phyloP scores from a whole-genome alignment of 495 filamentous ascomycete genomes.

The Talaromyces proteolyticus region DNA sequence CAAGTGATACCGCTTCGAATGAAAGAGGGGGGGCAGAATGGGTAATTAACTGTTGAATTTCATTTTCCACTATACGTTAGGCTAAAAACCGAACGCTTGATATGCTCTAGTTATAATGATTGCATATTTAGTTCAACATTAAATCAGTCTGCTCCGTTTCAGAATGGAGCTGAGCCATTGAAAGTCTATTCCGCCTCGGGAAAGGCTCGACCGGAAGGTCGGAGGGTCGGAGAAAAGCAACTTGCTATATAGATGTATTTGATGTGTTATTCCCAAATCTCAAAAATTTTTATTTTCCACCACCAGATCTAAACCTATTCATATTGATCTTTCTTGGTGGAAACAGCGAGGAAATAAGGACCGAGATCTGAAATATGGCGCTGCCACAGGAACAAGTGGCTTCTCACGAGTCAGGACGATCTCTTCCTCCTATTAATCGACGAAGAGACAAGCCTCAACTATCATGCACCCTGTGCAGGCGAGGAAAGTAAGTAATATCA shows the following conservation, averaged over 20 bases:
- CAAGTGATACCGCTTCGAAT: no score
- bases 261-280: no score
- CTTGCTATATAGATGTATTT: no score
- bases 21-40: no score
- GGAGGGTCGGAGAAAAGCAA: not conserved
- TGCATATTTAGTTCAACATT: not conserved
- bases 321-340: no score
- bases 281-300: no score
- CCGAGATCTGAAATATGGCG: not conserved
- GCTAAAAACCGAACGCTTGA: no score
- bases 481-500: constrained; percentile 17
- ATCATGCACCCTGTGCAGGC: constrained; percentile 23
- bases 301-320: no score
- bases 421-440: constrained; percentile 17
- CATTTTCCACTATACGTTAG: no score
- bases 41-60: no score
- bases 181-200: not conserved
- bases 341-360: no score
- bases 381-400: not conserved
- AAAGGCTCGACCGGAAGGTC: not conserved
- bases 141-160: not conserved
- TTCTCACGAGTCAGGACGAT: not conserved
- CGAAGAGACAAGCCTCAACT: constrained; percentile 28
- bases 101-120: no score
- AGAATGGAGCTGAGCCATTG: not conserved